Conservation (phyloP, 2,329 filamentous ascomycete genomes). For the Cladosporium sp. region DNA sequence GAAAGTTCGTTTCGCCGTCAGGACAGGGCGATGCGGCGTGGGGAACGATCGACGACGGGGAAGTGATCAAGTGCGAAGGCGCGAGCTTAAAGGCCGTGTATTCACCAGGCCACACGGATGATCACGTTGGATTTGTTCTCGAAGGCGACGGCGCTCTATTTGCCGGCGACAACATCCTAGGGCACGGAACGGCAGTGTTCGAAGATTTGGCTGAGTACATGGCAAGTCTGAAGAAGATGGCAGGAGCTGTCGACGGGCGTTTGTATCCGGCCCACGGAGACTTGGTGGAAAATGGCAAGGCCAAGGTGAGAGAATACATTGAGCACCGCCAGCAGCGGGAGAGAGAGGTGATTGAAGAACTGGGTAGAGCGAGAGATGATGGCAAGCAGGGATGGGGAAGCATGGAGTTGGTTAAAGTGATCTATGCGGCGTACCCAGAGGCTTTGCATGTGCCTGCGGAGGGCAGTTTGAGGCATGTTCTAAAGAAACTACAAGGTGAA, state of each 20-base stretch:
- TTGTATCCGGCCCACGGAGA: conserved; percentile 89
- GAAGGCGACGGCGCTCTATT: conserved; percentile 67
- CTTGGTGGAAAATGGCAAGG: conserved; percentile 69
- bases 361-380: conserved; percentile 39
- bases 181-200: conserved; percentile 83
- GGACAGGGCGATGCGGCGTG: conserved; percentile 22
- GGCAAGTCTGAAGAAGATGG: conserved; percentile 68
- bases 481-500: conserved; percentile 76
- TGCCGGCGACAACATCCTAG: conserved; percentile 85
- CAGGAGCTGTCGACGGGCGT: conserved; percentile 61
- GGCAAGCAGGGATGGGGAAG: conserved; percentile 58
- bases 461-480: conserved; percentile 72
- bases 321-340: conserved; percentile 77
- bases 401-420: conserved; percentile 82
- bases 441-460: conserved; percentile 75
- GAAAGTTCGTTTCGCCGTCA: conserved; percentile 52
- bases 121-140: conserved; percentile 78
- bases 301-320: conserved; percentile 80
- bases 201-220: conserved; percentile 73
- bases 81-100: conserved; percentile 67
- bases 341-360: conserved; percentile 68
- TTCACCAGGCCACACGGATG: conserved; percentile 74
- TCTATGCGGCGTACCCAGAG: conserved; percentile 79
- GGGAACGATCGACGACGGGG: conserved; percentile 42
- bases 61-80: conserved; percentile 56